Base-by-base conservation (phyloP, 169 alveolate genomes). In the Babesia bigemina region DNA sequence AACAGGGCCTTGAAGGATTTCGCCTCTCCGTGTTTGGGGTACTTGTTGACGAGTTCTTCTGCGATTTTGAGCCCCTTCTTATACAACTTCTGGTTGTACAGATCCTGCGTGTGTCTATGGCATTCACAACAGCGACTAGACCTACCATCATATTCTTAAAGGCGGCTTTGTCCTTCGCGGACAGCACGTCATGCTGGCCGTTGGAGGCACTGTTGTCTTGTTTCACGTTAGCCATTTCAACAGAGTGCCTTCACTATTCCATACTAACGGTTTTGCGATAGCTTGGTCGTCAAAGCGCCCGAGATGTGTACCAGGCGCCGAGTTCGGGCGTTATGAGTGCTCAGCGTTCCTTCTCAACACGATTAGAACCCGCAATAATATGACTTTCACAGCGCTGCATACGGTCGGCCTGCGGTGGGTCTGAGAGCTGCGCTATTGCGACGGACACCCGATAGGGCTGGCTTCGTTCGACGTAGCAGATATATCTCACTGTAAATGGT, bases 101-200 rank as follows among this genome's bases (percentile, higher is more conserved):
- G 60, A 11, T 71, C 87, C 87, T 79, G 53, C 19, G 50, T 12
- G 0, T 14, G 42, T 4, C 14, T 19, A 11, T 22, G 10, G 0
- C 19, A 10, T 45, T 36, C 26, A 21, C 28, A 10, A 4, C 4
- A 9, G 7, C 33, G 16, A 2, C n/a, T n/a, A 16, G 4, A 12
- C 59, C 39, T 79, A 79, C 87, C 87, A 71, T 79, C 75, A 79
- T 67, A 14, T 55, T 58, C 50, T 63, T 79, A 67, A 79, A 79
- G 6, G 75, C 52, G 13, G 83, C 49, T 8, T 49, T 45, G 14
- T 79, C 87, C 60, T 71, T 79, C 22, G 63, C 50, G 24, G 83
- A 24, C 4, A 79, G 52, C 12, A 19, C 58, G 12, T 49, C 39
- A 17, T 16, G 50, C 28, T 65, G 57, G 3, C 48, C 73, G 24